phyloP scores from a whole-genome alignment of 495 filamentous ascomycete genomes.

The Tuber brumale region DNA sequence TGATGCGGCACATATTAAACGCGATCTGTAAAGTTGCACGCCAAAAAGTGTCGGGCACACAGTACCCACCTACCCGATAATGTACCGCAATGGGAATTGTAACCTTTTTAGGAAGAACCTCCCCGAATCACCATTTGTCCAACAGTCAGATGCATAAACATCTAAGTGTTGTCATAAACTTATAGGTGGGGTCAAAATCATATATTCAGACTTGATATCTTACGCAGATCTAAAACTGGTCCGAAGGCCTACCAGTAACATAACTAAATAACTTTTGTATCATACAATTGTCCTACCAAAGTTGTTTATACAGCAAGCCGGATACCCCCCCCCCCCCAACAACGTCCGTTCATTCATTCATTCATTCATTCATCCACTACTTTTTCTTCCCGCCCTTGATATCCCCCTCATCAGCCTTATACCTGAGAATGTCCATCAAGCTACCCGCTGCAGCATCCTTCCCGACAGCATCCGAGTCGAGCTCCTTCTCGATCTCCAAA shows the following conservation, averaged over 20 bases:
- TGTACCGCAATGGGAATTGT: neutral
- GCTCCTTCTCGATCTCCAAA: constrained; percentile 37
- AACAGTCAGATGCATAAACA: neutral
- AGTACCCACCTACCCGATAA: neutral
- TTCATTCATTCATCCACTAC: constrained; percentile 32
- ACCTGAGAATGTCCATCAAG: constrained; percentile 40
- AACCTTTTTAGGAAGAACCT: neutral
- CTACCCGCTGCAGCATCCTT: constrained; percentile 30
- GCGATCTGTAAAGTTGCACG: neutral
- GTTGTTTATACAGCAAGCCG: neutral
- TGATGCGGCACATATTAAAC: neutral
- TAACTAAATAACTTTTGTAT: neutral
- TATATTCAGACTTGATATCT: neutral
- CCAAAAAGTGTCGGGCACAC: neutral
- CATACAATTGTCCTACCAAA: neutral
- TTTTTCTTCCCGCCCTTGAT: constrained; percentile 31
- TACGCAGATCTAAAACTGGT: neutral
- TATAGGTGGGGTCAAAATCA: neutral
- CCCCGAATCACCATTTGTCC: neutral
- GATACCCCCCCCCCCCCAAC: neutral
- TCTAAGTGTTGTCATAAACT: neutral
- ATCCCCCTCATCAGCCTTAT: constrained; percentile 23
- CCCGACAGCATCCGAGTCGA: constrained; percentile 39
- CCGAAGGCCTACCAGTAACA: neutral
- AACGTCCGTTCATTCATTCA: neutral